Conservation (phyloP, 2,329 filamentous ascomycete species). For the Colletotrichum sp. region DNA sequence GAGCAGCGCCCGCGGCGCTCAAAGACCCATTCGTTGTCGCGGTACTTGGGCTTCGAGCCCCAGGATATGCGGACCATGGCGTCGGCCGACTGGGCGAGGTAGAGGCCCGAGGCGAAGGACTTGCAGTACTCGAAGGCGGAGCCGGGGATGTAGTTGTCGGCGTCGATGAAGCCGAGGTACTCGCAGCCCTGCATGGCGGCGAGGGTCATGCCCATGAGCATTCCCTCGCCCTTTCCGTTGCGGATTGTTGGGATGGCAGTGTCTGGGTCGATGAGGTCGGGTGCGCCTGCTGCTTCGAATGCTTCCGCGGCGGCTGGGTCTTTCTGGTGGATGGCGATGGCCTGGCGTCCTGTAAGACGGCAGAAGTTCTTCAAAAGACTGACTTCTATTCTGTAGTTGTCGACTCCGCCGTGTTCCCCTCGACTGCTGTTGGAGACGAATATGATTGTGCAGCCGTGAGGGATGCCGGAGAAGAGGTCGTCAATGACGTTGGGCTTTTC, state of each 20-base stretch:
- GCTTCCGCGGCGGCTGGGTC: background rate
- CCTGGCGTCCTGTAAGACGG: background rate
- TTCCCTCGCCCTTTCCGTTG: background rate
- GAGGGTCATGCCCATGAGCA: background rate
- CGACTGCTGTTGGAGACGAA: slow-evolving; percentile 1
- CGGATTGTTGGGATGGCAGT: background rate
- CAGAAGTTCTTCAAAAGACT: background rate
- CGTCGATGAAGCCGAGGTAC: slow-evolving; percentile 8
- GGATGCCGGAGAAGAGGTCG: slow-evolving; percentile 2
- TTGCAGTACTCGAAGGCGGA: slow-evolving; percentile 6
- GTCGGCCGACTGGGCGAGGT: background rate
- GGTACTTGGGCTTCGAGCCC: background rate
- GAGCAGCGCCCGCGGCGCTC: background rate
- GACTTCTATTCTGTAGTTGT: background rate
- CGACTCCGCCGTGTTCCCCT: background rate
- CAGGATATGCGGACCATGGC: slow-evolving; percentile 5
- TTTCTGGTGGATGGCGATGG: slow-evolving; percentile 9
- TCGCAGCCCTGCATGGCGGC: background rate
- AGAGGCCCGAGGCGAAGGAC: background rate
- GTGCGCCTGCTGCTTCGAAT: background rate
- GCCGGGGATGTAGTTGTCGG: slow-evolving; percentile 4
- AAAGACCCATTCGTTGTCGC: background rate
- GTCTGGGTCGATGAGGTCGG: background rate
- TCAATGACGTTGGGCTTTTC: background rate
- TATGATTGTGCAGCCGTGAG: background rate